A percentile compares a stretch with the other conserved stretches of the same genome.
Evolutionary conservation across 139 green algal species (phyloP).

Genomic region (Tetraselmis chui): DNA sequence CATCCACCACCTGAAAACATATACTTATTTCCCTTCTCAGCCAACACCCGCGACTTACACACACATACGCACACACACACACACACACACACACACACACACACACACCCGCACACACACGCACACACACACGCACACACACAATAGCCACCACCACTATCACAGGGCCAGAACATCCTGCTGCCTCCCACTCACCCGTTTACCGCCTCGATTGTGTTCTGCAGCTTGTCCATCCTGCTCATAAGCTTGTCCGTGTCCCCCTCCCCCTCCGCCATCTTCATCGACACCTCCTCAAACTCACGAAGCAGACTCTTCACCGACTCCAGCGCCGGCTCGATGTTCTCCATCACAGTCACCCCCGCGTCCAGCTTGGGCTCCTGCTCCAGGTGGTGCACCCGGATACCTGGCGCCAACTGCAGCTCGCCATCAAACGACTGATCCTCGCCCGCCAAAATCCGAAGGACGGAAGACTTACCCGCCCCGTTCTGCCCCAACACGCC

Average conservation of each 20-base stretch:
- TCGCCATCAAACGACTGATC: constrained; percentile 45
- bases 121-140: no score
- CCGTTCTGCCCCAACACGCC: constrained; percentile 49
- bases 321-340: constrained; percentile 47
- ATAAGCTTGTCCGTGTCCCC: constrained; percentile 68
- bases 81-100: no score
- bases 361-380: constrained; percentile 71
- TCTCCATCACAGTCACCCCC: constrained; percentile 57
- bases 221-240: constrained; percentile 60
- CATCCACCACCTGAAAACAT: no score
- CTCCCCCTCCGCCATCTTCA: constrained; percentile 58
- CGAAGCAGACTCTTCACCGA: constrained; percentile 14
- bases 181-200: no score
- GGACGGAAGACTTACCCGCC: constrained; percentile 67
- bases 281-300: constrained; percentile 49
- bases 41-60: no score
- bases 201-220: constrained; percentile 10
- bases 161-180: no score
- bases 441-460: constrained; percentile 63
- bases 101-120: no score
- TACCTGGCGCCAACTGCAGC: constrained; percentile 35
- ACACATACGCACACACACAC: no score
- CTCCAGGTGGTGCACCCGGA: constrained; percentile 58
- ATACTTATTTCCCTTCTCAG: no score
- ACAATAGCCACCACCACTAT: no score